phyloP scores from a whole-genome alignment of 495 filamentous ascomycete genomes.

The Apiosordaria backusii region DNA sequence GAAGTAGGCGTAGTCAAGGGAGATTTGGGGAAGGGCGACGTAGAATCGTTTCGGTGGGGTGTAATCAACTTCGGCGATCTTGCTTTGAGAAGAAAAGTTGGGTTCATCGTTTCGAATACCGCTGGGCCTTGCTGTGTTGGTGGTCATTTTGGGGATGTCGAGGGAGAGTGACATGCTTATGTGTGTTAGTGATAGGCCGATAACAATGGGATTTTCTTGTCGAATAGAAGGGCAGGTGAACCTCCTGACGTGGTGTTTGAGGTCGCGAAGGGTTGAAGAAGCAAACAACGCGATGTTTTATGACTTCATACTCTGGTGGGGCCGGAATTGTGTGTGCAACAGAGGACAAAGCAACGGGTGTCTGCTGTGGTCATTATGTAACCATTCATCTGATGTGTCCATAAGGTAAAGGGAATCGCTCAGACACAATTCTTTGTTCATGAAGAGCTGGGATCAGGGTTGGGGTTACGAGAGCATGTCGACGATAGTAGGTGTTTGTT shows the following conservation, averaged over 20 bases:
- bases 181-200: background rate
- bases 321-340: background rate
- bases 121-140: background rate
- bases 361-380: background rate
- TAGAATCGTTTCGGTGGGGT: constrained; percentile 7
- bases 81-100: background rate
- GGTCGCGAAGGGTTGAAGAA: background rate
- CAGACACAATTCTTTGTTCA: background rate
- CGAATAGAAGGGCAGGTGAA: too few relatives aligned
- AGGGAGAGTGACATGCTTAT: background rate
- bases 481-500: background rate
- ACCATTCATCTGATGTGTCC: background rate
- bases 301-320: background rate
- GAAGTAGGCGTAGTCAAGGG: constrained; percentile 4
- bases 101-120: background rate
- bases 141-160: background rate
- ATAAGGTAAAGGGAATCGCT: background rate
- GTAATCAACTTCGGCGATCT: background rate
- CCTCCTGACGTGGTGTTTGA: too few relatives aligned
- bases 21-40: constrained; percentile 1
- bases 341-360: background rate
- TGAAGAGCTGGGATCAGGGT: background rate
- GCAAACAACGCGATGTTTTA: background rate
- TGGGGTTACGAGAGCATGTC: background rate
- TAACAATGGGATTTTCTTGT: too few relatives aligned